Evolutionary conservation across 805 yeast genomes (phyloP).

Genomic region (Starmerella sirachaensis): DNA sequence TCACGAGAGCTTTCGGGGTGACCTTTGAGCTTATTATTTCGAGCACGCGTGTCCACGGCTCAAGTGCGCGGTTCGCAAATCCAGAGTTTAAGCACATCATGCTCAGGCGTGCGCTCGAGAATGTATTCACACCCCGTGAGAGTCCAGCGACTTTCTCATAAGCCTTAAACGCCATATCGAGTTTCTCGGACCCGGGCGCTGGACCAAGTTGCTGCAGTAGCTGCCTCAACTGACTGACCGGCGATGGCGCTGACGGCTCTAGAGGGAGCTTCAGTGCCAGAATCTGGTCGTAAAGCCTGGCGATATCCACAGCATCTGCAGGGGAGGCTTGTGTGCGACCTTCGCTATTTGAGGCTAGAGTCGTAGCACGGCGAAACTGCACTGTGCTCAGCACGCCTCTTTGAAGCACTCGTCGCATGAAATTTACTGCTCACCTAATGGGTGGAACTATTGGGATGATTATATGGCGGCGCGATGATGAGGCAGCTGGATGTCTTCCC

Average conservation of each 20-base stretch:
- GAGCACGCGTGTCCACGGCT: conserved; percentile 28
- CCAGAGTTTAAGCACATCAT: conserved; percentile 21
- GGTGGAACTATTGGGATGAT: too few relatives aligned
- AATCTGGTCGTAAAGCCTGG: conserved; percentile 3
- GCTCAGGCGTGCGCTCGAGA: conserved; percentile 20
- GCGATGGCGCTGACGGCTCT: not conserved
- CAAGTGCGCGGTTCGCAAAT: conserved; percentile 23
- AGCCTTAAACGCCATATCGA: conserved; percentile 13
- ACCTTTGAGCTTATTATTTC: conserved; percentile 21
- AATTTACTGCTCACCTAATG: too few relatives aligned
- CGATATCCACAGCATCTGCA: too few relatives aligned
- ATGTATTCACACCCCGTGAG: conserved; percentile 7
- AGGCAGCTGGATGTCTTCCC: too few relatives aligned
- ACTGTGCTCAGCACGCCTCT: too few relatives aligned
- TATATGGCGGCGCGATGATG: too few relatives aligned
- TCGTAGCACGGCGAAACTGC: too few relatives aligned
- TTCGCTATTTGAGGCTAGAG: too few relatives aligned
- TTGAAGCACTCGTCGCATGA: too few relatives aligned
- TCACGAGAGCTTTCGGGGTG: conserved; percentile 4
- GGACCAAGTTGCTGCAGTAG: conserved; percentile 8
- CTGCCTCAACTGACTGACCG: conserved; percentile 4
- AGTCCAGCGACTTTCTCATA: conserved; percentile 9
- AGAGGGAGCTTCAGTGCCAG: conserved; percentile 5
- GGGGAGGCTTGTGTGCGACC: too few relatives aligned
- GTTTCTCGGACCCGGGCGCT: conserved; percentile 3